Evolutionary conservation across 345 rosid genomes (phyloP), one percentile per base, ranked within the genome.

Genomic region (thale cress (Arabidopsis thaliana)): DNA sequence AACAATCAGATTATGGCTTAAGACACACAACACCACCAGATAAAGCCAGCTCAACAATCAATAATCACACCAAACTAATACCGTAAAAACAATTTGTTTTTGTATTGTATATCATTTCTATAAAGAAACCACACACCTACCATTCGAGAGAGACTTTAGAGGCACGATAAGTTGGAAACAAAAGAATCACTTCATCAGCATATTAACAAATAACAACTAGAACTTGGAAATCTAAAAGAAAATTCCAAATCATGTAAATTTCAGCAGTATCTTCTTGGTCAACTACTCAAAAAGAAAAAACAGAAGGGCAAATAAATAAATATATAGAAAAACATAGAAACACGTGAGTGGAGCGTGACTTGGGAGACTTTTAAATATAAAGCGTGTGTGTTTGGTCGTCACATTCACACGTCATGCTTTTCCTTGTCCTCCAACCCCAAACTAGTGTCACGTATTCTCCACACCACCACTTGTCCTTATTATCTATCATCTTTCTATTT

Each of bases 281-380:
- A 78, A 78, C 81, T 32, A 72, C 76, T 57, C 32, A 55, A 20
- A 14, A 67, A 16, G 8, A 23, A 25, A 22, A 11, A 5, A n/a
- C 0, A n/a, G 20, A 16, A 16, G 20, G 20, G 20, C 20, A 16
- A 16, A 16, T 16, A 2, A 4, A 9, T 28, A 11, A 1, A 28
- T 33, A 1, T 6, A 50, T 7, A 16, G 24, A 16, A 11, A 5
- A 14, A 23, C 40, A 1, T 32, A 25, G 52, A 77, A 77, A 23
- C 81, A 72, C 81, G 77, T 78, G 81, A 65, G 67, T 28, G 66
- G 75, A 69, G 75, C 80, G 72, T 80, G 83, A 80, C 45, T 64
- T 61, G 2, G 41, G 25, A 51, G 45, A 60, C 80, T 62, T 76
- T 1, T 16, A 16, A 16, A 16, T 16, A 16, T 16, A 69, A 76